Evolutionary conservation across 768 basidiomycete genomes (phyloP).

Genomic region (Podaxis mareebaensis): DNA sequence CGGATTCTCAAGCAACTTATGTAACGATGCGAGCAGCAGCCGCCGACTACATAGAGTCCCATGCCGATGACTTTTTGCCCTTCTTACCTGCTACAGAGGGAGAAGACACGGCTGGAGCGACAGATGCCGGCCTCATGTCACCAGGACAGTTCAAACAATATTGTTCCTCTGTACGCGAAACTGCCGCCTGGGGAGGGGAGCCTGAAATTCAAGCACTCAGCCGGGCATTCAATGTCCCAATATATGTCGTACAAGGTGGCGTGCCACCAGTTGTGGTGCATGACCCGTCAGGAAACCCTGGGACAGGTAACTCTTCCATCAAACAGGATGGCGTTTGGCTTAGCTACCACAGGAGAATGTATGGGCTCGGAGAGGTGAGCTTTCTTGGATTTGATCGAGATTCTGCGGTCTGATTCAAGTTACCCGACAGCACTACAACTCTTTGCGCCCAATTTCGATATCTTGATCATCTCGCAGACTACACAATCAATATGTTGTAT

Average conservation of each 20-base stretch:
- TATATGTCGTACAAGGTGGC: conserved; percentile 88
- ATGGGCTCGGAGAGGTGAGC: conserved; percentile 92
- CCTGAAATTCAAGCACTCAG: conserved; percentile 93
- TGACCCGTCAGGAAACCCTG: conserved; percentile 46
- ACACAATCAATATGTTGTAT: conserved; percentile 16
- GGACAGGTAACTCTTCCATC: conserved; percentile 24
- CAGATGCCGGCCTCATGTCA: conserved; percentile 72
- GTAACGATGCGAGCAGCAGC: conserved; percentile 64
- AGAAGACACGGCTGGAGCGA: conserved; percentile 67
- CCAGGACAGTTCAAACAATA: conserved; percentile 67
- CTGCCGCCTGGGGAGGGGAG: conserved; percentile 96
- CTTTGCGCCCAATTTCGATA: conserved; percentile 59
- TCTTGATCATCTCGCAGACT: conserved; percentile 15
- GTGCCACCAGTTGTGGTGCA: conserved; percentile 85
- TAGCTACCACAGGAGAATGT: conserved; percentile 93
- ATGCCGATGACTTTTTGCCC: conserved; percentile 90
- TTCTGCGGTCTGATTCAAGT: conserved; percentile 11
- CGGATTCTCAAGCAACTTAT: conserved; percentile 60
- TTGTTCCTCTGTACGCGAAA: conserved; percentile 75
- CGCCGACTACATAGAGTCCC: conserved; percentile 75
- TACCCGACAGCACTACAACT: conserved; percentile 78
- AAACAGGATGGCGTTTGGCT: conserved; percentile 57
- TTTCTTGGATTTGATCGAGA: neutral
- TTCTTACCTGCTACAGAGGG: conserved; percentile 79
- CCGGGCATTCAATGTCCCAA: conserved; percentile 77